Evolutionary conservation across 176 grass and related monocot genomes (phyloP), one percentile per base, ranked within the genome.

Genomic region (Aegilops speltoides): DNA sequence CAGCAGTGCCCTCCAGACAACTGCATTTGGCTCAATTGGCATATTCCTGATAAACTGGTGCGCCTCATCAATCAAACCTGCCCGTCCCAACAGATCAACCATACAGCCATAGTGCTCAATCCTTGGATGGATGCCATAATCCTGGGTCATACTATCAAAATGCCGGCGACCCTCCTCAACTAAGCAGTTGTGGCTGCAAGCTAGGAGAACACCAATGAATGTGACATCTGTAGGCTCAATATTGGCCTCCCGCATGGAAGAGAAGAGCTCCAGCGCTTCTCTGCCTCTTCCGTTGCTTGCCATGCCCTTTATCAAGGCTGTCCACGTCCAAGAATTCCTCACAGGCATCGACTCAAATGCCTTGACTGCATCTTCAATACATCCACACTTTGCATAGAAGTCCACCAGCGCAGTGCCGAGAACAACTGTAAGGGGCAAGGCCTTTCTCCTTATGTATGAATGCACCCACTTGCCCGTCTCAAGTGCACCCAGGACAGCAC

Each of bases 381-480:
- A 91, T 36, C 95, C 92, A 69, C 92, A 93, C 81, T 91, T 95
- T 1, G 85, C 91, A 81, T 93, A 95, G 26, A 97, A 95, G 74
- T 97, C 95, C 80, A 97, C 93, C 78, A 97, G 25, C 57, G 92
- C 89, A 79, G 87, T 94, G 1, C 85, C 83, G 67, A 97, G 86
- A 86, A 79, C 66, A 73, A 86, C 19, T 11, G 68, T 91, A 61
- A 93, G 81, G 71, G 40, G 34, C 13, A 97, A 57, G 3, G 45
- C 24, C 61, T 91, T 90, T 77, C 74, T 91, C 50, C 79, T 79
- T 38, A 90, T 82, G 70, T 89, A 94, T 19, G 79, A 86, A 81
- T 94, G 95, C 14, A 91, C 73, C 95, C 95, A 94, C 70, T 90
- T 94, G 34, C 95, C 95, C 41, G 81, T 93, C 77, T 91, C 92